Percentiles rank a stretch among this genome's conserved stretches.
Conservation (phyloP, 139 green algal species). For the Axilococcus clingmanii region DNA sequence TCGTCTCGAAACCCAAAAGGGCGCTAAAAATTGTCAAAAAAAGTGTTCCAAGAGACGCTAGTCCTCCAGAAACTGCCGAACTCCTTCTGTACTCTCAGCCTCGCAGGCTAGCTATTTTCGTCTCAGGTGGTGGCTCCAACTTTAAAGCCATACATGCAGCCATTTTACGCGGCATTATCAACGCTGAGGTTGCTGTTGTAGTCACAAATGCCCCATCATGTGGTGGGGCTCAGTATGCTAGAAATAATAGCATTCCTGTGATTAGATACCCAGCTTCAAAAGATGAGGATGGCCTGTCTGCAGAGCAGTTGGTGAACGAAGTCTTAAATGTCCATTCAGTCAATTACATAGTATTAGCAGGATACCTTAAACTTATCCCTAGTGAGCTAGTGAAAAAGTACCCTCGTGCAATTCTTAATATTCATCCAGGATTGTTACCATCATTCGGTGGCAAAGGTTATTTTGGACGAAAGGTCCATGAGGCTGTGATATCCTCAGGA, state of each 20-base stretch:
- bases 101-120: conserved; percentile 68
- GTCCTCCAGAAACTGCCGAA: conserved; percentile 1
- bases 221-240: conserved; percentile 36
- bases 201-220: conserved; percentile 74
- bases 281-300: background rate
- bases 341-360: conserved; percentile 84
- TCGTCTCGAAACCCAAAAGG: too few relatives aligned
- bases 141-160: conserved; percentile 75
- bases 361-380: conserved; percentile 93
- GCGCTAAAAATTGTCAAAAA: too few relatives aligned
- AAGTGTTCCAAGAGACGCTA: background rate
- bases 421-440: conserved; percentile 94
- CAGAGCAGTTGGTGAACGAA: background rate
- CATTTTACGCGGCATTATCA: conserved; percentile 51
- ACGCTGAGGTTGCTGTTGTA: conserved; percentile 48
- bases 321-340: conserved; percentile 24
- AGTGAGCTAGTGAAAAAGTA: conserved; percentile 61
- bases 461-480: conserved; percentile 86
- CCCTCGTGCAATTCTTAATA: conserved; percentile 87
- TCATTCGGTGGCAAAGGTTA: conserved; percentile 93
- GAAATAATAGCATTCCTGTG: conserved; percentile 2
- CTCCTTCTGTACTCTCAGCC: background rate
- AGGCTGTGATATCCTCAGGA: conserved; percentile 81
- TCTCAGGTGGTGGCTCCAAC: conserved; percentile 85
- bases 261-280: conserved; percentile 2